Percentiles rank a stretch among this genome's conserved stretches.
Conservation (phyloP, 73 alveolate genomes). For the Paramecium octaurelia region DNA sequence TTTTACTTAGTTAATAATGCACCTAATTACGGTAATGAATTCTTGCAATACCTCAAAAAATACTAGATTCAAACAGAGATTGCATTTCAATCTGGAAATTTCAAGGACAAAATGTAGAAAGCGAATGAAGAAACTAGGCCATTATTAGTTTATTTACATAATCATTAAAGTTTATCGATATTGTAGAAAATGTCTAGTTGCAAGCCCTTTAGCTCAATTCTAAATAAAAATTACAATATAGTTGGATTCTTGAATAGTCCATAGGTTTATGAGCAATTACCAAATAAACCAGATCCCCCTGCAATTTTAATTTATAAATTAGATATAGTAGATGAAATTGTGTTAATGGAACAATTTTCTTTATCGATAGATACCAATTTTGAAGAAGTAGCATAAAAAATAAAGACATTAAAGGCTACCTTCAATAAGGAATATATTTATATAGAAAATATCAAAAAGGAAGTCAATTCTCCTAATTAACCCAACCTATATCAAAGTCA, state of each 20-base stretch:
- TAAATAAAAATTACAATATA: not conserved
- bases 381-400: not conserved
- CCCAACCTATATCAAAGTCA: not conserved
- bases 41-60: not conserved
- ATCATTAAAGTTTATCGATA: not conserved
- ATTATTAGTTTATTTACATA: not conserved
- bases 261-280: not conserved
- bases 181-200: not conserved
- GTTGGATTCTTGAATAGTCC: not conserved
- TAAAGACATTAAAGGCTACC: not conserved
- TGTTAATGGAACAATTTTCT: not conserved
- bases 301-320: not conserved
- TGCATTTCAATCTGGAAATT: not conserved
- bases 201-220: not conserved
- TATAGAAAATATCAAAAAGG: not conserved
- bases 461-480: not conserved
- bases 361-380: not conserved
- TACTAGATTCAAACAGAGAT: not conserved
- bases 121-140: slow-evolving; percentile 4
- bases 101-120: not conserved
- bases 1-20: not conserved
- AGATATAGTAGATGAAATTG: not conserved
- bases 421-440: not conserved
- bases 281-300: not conserved
- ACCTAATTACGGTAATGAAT: slow-evolving; percentile 6